These are phyloP conservation scores for Spatholobus suberectus DNA, from an alignment of 306 rosid species.

Conservation along the genomic window DNA sequence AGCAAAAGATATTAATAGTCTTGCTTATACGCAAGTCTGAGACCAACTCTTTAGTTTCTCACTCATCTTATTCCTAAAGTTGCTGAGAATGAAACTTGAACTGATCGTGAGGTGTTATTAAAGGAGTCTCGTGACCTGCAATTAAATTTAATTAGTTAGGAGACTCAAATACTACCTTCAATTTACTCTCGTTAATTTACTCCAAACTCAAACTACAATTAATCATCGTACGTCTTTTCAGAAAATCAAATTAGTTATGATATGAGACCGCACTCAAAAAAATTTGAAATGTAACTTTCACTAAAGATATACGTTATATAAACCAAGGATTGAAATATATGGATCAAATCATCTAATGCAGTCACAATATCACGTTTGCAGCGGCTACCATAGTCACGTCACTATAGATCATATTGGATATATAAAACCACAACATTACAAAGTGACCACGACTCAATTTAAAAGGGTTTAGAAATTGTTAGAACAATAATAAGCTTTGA, in stretches of 20 bases:
- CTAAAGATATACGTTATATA: background rate
- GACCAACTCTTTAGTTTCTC: too few relatives aligned
- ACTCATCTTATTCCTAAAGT: too few relatives aligned
- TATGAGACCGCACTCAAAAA: background rate
- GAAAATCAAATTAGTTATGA: too few relatives aligned
- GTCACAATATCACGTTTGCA: background rate
- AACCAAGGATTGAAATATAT: background rate
- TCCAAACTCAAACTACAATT: background rate
- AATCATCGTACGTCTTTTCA: background rate
- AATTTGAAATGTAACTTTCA: background rate
- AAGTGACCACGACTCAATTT: background rate
- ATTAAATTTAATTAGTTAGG: too few relatives aligned
- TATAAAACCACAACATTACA: background rate
- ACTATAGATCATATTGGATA: background rate
- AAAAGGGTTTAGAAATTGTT: background rate
- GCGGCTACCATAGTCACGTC: background rate
- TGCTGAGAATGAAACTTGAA: too few relatives aligned
- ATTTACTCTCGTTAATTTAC: background rate
- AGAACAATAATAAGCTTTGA: background rate
- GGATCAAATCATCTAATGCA: background rate
- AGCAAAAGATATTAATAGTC: too few relatives aligned
- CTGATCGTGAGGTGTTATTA: too few relatives aligned
- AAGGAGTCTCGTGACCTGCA: too few relatives aligned
- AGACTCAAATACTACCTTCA: too few relatives aligned
- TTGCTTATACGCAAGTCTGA: too few relatives aligned